Percentiles rank a stretch among this genome's conserved stretches.
phyloP scores from a whole-genome alignment of 371 early-diverging fungal species.

The Mycotypha africana region DNA sequence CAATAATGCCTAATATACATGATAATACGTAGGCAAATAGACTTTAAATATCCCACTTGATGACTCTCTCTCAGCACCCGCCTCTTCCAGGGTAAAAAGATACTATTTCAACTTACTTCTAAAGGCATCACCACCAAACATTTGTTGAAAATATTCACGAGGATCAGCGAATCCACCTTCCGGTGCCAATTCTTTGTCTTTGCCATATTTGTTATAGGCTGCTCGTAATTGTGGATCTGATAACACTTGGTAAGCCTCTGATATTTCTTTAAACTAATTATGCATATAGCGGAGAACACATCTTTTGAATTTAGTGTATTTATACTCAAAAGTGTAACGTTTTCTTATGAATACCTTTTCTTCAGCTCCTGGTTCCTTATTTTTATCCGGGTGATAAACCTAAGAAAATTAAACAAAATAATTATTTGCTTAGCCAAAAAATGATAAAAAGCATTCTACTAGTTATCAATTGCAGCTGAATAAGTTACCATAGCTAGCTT shows the following conservation, averaged over 20 bases:
- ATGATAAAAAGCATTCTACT: too few species aligned
- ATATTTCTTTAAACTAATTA: conserved; percentile 82
- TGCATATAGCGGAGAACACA: too few species aligned
- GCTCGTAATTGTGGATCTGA: conserved; percentile 86
- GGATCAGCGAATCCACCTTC: conserved; percentile 84
- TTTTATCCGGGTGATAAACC: conserved; percentile 97
- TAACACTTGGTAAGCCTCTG: conserved; percentile 93
- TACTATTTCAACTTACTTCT: conserved; percentile 19
- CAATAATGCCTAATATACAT: conserved; percentile 35
- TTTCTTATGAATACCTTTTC: conserved; percentile 57
- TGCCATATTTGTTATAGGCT: conserved; percentile 86
- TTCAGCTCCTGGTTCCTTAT: conserved; percentile 81
- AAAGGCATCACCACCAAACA: conserved; percentile 95
- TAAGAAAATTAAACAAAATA: too few species aligned
- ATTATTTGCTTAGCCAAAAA: too few species aligned
- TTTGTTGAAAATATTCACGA: conserved; percentile 86
- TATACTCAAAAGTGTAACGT: not conserved
- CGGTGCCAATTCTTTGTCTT: conserved; percentile 63
- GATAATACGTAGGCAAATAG: not conserved
- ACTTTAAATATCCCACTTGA: too few species aligned
- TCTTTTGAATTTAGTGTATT: not conserved
- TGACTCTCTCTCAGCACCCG: too few species aligned
- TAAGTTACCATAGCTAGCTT: conserved; percentile 39
- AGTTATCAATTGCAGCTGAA: conserved; percentile 1
- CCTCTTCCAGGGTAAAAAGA: too few species aligned